phyloP scores from a whole-genome alignment of 2,329 filamentous ascomycete genomes.

The Chrysosporium queenslandicum region DNA sequence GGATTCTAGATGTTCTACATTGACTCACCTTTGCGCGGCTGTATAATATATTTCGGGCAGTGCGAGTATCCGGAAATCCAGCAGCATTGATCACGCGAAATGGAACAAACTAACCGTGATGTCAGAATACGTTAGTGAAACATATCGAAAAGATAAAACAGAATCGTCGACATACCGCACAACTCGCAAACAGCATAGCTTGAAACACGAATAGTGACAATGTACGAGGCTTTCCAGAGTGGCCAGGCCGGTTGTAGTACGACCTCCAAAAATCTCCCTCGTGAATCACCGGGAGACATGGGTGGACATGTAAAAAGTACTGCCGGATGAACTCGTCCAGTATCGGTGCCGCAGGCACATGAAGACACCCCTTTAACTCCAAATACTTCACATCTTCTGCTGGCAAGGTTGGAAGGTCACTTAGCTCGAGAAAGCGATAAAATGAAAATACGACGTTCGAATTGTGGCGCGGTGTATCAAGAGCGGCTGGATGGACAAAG shows the following conservation, averaged over 20 bases:
- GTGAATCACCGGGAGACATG: slow-evolving; percentile 24
- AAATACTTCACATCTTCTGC: slow-evolving; percentile 42
- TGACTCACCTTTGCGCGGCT: slow-evolving; percentile 33
- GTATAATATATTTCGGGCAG: slow-evolving; percentile 40
- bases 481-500: background rate
- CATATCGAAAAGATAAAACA: slow-evolving; percentile 16
- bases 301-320: slow-evolving; percentile 28
- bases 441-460: slow-evolving; percentile 27
- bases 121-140: slow-evolving; percentile 16
- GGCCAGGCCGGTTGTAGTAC: slow-evolving; percentile 10
- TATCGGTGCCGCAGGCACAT: slow-evolving; percentile 35
- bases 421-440: slow-evolving; percentile 21
- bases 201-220: slow-evolving; percentile 28
- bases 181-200: slow-evolving; percentile 25
- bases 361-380: slow-evolving; percentile 40
- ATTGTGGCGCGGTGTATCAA: slow-evolving; percentile 28
- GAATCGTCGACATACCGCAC: slow-evolving; percentile 32
- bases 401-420: slow-evolving; percentile 17
- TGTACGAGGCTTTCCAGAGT: slow-evolving; percentile 9
- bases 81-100: slow-evolving; percentile 35
- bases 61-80: slow-evolving; percentile 37
- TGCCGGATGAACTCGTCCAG: slow-evolving; percentile 41
- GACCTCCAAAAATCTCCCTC: slow-evolving; percentile 40
- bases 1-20: background rate
- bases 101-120: slow-evolving; percentile 36